Base-by-base conservation (phyloP, 768 basidiomycete species). In the Trametes gibbosa region DNA sequence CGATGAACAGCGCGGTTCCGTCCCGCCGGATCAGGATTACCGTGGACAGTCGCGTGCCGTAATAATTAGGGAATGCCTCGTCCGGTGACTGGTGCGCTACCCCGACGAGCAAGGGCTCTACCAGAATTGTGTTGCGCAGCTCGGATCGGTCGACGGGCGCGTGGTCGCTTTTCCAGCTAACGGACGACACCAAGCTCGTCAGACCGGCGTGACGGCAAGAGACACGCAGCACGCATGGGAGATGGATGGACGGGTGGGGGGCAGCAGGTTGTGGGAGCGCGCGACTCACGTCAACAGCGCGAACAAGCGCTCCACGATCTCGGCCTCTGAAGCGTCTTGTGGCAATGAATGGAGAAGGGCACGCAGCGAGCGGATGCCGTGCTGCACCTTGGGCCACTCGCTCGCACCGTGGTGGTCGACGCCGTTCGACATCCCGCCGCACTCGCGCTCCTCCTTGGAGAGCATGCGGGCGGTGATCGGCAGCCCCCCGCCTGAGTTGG, bases 41-140 rank as follows among this genome's bases (percentile, higher is more conserved):
- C 3, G 87, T 91, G 42, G 90, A 82, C 52, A 89, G 70, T 16
- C 90, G 85, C 34, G 91, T 93, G 43, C 81, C 90, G 66, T 89
- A 90, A 59, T 68, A 69, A 43, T 49, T 49, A 40, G 46, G 39
- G 21, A 10, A n/a, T 42, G 39, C 14, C 24, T 21, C 40, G 35
- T 53, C 56, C 25, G 54, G 21, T 52, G 56, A 42, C 42, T 58
- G 45, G 16, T 42, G 25, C 29, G 29, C 29, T 41, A 39, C 6
- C 54, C 27, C 32, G 47, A 79, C 63, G 27, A 60, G 63, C 24
- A 87, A 24, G n/a, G 88, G 87, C 32, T 75, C 70, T 47, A 87
- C 85, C 24, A 82, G 78, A 4, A 91, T 77, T n/a, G 87, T 85
- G 59, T 83, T 80, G 62, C 76, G 81, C 63, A 87, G 76, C 43